Base-by-base conservation (phyloP, 1,284 basidiomycete genomes). In the Cystobasidium pallidum region DNA sequence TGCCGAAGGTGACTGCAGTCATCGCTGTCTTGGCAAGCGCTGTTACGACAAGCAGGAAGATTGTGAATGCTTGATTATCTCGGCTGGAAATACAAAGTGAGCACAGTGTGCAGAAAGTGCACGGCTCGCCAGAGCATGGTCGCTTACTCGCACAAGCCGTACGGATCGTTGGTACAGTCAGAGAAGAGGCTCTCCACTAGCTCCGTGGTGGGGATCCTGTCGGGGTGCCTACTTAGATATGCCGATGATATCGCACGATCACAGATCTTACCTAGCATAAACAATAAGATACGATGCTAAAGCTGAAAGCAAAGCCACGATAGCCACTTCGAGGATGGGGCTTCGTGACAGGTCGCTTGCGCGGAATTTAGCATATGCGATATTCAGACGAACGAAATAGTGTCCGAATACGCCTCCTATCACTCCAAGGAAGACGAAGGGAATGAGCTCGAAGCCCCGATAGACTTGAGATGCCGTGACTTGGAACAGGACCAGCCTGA, bases 1-100 rank as follows among this genome's bases (percentile, higher is more conserved):
- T 92, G 7, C 94, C 94, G 75, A 98, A 98, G 0, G 95, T 98
- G 61, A 96, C 85, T 66, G 95, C 85, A 0, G 94, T 96, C 72
- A 98, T 82, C 1, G 84, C 85, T 0, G 88, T 90, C 81, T 93
- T 94, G 77, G 94, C 88, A 64, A 93, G 70, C n/a, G 76, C 76
- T 49, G 76, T 75, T 30, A 78, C 66, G 8, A 62, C 28, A 10
- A 73, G 51, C 17, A 70, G 39, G 49, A 73, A 70, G 59, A 73
- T 43, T 17, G 54, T 55, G 30, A 41, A 51, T 6, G 17, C 41
- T 51, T 59, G 54, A 47, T 55, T 55, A 26, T 73, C 71, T 15
- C 65, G 64, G 51, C 66, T 68, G 52, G 19, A n/a, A 36, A 43
- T 17, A 24, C 17, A 51, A 21, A 36, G 8, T 45, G 36, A 61